Percentiles rank a stretch among this genome's conserved stretches.
Evolutionary conservation across 1,139 yeast genomes (phyloP).

Genomic region (Suhomyces bolitotheri): DNA sequence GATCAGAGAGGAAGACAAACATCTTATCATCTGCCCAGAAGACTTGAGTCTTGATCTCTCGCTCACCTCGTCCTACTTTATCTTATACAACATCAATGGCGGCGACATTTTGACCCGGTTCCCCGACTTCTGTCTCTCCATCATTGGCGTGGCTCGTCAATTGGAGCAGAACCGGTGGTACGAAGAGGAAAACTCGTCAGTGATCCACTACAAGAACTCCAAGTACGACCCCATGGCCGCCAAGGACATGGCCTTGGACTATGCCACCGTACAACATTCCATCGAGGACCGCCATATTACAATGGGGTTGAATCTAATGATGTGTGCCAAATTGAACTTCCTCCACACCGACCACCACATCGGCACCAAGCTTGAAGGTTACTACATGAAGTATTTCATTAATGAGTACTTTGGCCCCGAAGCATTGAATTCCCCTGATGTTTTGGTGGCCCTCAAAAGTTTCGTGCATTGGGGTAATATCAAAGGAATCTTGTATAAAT

Average conservation of each 20-base stretch:
- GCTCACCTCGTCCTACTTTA: constrained; percentile 45
- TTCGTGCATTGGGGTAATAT: constrained; percentile 61
- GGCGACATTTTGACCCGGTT: constrained; percentile 35
- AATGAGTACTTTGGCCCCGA: constrained; percentile 43
- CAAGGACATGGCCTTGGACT: constrained; percentile 32
- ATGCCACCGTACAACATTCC: constrained; percentile 20
- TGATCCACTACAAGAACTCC: constrained; percentile 38
- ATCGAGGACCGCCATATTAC: constrained; percentile 35
- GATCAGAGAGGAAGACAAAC: constrained; percentile 53
- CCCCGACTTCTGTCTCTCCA: constrained; percentile 49
- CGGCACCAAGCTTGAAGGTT: constrained; percentile 51
- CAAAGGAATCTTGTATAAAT: constrained; percentile 45
- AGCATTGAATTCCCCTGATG: constrained; percentile 42
- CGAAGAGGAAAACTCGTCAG: constrained; percentile 48
- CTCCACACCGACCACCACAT: constrained; percentile 60
- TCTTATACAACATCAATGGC: constrained; percentile 37
- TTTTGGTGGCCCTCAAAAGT: constrained; percentile 51
- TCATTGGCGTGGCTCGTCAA: constrained; percentile 52
- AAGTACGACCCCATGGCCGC: constrained; percentile 31
- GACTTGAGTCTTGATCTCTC: constrained; percentile 37
- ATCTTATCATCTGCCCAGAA: constrained; percentile 45
- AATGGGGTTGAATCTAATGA: constrained; percentile 45
- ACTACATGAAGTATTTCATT: constrained; percentile 43
- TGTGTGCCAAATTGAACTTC: constrained; percentile 53
- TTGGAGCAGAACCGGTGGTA: constrained; percentile 53